phyloP scores from a whole-genome alignment of 495 filamentous ascomycete genomes.

The Aspergillus egyptiacus region DNA sequence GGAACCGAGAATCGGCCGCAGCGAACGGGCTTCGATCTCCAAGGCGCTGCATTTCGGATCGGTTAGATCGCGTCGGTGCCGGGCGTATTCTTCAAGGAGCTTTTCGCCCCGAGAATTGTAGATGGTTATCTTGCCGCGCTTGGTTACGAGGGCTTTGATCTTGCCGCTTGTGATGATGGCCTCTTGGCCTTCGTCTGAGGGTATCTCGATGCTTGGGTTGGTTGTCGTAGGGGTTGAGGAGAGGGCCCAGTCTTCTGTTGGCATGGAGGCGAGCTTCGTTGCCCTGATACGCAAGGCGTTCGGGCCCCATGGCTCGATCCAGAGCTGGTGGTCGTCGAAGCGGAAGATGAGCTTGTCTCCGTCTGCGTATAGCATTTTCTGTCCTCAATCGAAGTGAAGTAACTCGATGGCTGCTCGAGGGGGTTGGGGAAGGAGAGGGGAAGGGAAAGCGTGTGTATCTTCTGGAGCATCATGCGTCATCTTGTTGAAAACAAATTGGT shows the following conservation, averaged over 20 bases:
- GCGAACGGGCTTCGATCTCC: constrained; percentile 48
- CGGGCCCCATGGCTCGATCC: constrained; percentile 51
- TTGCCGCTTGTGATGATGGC: constrained; percentile 46
- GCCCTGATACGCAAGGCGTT: constrained; percentile 50
- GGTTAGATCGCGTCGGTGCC: constrained; percentile 42
- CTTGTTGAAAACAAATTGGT: background rate
- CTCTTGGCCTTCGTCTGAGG: constrained; percentile 18
- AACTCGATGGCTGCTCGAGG: background rate
- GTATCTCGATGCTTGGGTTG: constrained; percentile 21
- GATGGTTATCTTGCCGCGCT: constrained; percentile 46
- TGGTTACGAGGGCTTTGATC: constrained; percentile 43
- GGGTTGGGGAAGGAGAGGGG: background rate
- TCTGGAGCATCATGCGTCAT: background rate
- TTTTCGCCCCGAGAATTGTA: constrained; percentile 37
- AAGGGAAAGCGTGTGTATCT: no score
- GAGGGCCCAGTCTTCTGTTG: constrained; percentile 50
- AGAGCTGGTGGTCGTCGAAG: constrained; percentile 49
- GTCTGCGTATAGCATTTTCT: constrained; percentile 39
- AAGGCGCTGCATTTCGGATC: constrained; percentile 53
- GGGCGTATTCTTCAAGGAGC: constrained; percentile 51
- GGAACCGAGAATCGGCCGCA: constrained; percentile 46
- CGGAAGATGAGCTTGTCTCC: constrained; percentile 39
- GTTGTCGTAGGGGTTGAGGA: constrained; percentile 18
- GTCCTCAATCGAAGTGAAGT: background rate
- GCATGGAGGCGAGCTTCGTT: constrained; percentile 43